Percentiles rank a stretch among this genome's conserved stretches.
These are phyloP conservation scores for Fusarium temperatum DNA, from an alignment of 2,329 filamentous ascomycete genomes.

Conservation along the genomic window DNA sequence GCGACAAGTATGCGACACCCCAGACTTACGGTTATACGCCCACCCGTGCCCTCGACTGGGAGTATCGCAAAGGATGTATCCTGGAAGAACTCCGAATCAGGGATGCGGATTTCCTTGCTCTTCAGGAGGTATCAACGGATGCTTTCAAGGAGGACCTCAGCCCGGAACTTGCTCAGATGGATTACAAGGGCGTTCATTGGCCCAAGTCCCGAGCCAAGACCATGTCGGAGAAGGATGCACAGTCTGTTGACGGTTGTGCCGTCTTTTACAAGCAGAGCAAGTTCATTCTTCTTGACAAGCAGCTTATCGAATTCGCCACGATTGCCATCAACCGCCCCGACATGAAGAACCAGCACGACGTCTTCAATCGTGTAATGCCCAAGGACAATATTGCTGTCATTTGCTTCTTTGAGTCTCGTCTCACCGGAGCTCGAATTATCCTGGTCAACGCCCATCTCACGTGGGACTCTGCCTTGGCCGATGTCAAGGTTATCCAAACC, in stretches of 20 bases:
- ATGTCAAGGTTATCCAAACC: constrained; percentile 96
- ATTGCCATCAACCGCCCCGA: constrained; percentile 94
- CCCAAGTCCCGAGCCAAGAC: constrained; percentile 90
- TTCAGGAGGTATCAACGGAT: constrained; percentile 93
- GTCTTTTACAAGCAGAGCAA: constrained; percentile 97
- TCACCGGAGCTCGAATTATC: constrained; percentile 90
- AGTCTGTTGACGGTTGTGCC: constrained; percentile 92
- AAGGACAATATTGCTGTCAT: constrained; percentile 96
- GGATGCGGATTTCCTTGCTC: constrained; percentile 87
- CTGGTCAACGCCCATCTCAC: constrained; percentile 94
- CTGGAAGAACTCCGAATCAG: constrained; percentile 81
- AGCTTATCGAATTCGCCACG: constrained; percentile 89
- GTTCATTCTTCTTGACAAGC: constrained; percentile 92
- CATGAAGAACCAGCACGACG: constrained; percentile 96
- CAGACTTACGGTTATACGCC: constrained; percentile 91
- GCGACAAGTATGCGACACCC: constrained; percentile 89
- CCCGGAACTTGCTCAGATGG: constrained; percentile 82
- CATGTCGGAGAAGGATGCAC: constrained; percentile 89
- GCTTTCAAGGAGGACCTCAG: constrained; percentile 93
- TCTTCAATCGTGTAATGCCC: constrained; percentile 98
- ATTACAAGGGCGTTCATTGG: constrained; percentile 95
- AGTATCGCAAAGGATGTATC: constrained; percentile 84
- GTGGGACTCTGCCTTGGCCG: constrained; percentile 90
- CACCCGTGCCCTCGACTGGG: constrained; percentile 82
- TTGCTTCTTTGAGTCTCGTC: constrained; percentile 89